Evolutionary conservation across 2,329 filamentous ascomycete genomes (phyloP).

Genomic region (Xylariales sp.): DNA sequence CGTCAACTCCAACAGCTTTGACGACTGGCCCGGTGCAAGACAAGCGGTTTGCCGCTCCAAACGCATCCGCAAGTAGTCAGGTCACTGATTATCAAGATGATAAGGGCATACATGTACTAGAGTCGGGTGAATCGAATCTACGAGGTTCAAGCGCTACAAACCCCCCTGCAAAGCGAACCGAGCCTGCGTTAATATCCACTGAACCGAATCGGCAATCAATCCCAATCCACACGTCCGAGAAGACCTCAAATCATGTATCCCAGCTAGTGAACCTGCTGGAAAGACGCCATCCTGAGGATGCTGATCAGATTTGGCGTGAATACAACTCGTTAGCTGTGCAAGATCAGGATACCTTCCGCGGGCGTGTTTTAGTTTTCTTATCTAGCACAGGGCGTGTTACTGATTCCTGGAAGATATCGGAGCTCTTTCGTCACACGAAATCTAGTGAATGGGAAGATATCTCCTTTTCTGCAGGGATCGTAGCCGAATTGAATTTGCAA

Average conservation of each 20-base stretch:
- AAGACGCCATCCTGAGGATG: conserved; percentile 12
- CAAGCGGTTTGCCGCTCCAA: too few species aligned
- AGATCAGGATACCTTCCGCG: conserved; percentile 21
- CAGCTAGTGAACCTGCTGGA: conserved; percentile 16
- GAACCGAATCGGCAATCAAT: too few species aligned
- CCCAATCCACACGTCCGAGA: too few species aligned
- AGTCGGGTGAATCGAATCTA: too few species aligned
- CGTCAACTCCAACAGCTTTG: conserved; percentile 13
- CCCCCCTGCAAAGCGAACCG: too few species aligned
- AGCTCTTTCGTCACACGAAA: conserved; percentile 36
- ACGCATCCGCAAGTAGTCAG: too few species aligned
- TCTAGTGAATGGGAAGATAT: conserved; percentile 33
- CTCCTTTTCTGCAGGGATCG: conserved; percentile 34
- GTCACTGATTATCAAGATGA: too few species aligned
- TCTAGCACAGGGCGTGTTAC: conserved; percentile 35
- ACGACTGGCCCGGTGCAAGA: too few species aligned
- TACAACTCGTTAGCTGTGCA: conserved; percentile 32
- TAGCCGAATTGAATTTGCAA: conserved; percentile 35
- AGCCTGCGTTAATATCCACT: too few species aligned
- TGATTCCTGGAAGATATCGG: conserved; percentile 40
- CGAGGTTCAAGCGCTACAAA: too few species aligned
- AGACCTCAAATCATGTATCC: too few species aligned
- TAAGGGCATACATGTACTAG: too few species aligned
- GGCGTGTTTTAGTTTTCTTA: conserved; percentile 36
- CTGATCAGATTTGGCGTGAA: conserved; percentile 38